These are phyloP conservation scores for Gossypium herbaceum DNA, from an alignment of 345 rosid genomes.

Conservation along the genomic window DNA sequence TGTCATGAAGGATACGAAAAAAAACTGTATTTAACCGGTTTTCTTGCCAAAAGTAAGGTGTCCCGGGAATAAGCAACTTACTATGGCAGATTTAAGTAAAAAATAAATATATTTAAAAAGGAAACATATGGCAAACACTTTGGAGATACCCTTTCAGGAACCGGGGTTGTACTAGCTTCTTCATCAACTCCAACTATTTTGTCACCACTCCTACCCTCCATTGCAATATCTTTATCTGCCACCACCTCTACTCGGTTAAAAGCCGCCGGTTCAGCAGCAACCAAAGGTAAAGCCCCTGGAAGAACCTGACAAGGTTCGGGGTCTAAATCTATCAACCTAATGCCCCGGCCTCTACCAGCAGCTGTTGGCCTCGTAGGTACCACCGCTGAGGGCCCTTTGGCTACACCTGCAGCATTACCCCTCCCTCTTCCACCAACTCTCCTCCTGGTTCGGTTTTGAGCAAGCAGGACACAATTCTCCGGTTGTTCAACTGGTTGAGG, in stretches of 20 bases:
- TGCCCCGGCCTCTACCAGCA: constrained; percentile 85
- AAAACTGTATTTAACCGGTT: background rate
- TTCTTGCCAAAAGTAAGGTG: background rate
- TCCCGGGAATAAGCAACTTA: background rate
- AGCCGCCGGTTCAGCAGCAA: constrained; percentile 64
- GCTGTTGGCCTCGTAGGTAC: constrained; percentile 63
- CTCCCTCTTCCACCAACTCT: constrained; percentile 93
- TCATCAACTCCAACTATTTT: constrained; percentile 70
- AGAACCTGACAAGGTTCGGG: constrained; percentile 76
- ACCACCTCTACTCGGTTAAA: constrained; percentile 62
- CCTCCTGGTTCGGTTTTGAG: constrained; percentile 75
- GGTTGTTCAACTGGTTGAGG: constrained; percentile 59
- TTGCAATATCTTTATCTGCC: constrained; percentile 74
- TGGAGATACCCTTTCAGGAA: constrained; percentile 77
- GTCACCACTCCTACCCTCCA: constrained; percentile 76
- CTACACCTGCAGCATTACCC: constrained; percentile 82
- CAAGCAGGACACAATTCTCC: constrained; percentile 59
- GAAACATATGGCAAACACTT: constrained; percentile 8
- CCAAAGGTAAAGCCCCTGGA: constrained; percentile 52
- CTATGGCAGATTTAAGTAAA: background rate
- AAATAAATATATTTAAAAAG: background rate
- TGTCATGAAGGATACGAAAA: background rate
- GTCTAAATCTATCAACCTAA: constrained; percentile 85
- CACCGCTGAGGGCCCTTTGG: constrained; percentile 51
- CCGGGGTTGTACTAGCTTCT: constrained; percentile 72